Evolutionary conservation across 2,329 filamentous ascomycete species (phyloP).

Genomic region (Lecanicillium sp.): DNA sequence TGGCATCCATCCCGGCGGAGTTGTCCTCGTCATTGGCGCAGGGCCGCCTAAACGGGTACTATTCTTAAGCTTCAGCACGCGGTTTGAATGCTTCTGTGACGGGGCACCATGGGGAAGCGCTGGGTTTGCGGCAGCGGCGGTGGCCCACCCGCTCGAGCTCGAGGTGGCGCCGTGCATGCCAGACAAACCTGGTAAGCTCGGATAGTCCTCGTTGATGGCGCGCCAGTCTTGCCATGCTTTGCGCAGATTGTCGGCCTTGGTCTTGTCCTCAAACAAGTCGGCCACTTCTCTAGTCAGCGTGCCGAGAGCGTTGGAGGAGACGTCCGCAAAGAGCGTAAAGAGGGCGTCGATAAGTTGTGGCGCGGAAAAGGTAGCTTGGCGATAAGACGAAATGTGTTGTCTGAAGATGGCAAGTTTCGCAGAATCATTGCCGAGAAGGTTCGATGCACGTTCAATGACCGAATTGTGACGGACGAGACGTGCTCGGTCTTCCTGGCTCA

Average conservation of each 20-base stretch:
- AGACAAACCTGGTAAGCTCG: conserved; percentile 69
- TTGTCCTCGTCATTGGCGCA: conserved; percentile 15
- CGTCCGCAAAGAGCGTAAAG: conserved; percentile 75
- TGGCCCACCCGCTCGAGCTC: conserved; percentile 50
- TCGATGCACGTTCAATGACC: conserved; percentile 78
- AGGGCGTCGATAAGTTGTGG: conserved; percentile 77
- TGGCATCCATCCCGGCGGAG: conserved; percentile 16
- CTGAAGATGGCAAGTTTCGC: conserved; percentile 74
- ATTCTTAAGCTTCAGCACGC: conserved; percentile 52
- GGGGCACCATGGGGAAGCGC: conserved; percentile 28
- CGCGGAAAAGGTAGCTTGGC: conserved; percentile 60
- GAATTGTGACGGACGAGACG: conserved; percentile 72
- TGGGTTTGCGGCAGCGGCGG: conserved; percentile 52
- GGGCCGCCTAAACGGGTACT: conserved; percentile 39
- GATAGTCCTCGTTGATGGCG: conserved; percentile 93
- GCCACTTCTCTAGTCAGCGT: conserved; percentile 87
- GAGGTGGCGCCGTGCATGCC: conserved; percentile 58
- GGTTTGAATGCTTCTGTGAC: conserved; percentile 41
- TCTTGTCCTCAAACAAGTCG: conserved; percentile 80
- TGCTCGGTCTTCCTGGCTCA: conserved; percentile 73
- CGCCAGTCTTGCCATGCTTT: conserved; percentile 94
- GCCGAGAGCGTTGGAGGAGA: conserved; percentile 70
- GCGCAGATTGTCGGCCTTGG: conserved; percentile 64
- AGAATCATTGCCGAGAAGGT: conserved; percentile 69
- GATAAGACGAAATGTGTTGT: conserved; percentile 69